Evolutionary conservation across 2,329 filamentous ascomycete species (phyloP).

Genomic region (Parastagonospora avenae): DNA sequence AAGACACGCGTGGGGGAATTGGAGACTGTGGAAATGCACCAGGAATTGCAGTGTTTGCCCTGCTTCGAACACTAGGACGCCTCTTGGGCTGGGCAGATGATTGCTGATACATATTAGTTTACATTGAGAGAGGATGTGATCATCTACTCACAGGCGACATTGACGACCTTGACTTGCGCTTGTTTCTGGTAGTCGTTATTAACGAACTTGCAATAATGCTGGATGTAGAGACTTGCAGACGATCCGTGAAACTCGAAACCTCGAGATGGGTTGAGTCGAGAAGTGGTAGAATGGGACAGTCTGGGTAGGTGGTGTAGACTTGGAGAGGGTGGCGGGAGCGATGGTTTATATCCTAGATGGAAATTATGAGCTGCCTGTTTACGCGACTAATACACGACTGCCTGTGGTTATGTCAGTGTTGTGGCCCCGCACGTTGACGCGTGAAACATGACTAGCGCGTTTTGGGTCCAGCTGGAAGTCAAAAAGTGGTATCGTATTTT

Average conservation of each 20-base stretch:
- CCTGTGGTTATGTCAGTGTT: not conserved
- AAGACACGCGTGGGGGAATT: not conserved
- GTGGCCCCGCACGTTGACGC: not conserved
- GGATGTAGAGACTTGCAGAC: not conserved
- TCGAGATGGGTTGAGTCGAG: not conserved
- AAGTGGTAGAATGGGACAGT: not conserved
- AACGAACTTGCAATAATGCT: not conserved
- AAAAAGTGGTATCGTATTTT: conserved; percentile 3
- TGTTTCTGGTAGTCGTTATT: not conserved
- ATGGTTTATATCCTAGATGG: not conserved
- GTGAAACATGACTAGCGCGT: not conserved
- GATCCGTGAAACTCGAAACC: not conserved
- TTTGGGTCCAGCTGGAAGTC: not conserved
- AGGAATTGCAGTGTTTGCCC: not conserved
- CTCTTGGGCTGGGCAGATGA: not conserved
- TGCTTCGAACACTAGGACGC: not conserved
- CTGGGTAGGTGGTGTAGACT: not conserved
- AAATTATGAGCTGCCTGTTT: not conserved
- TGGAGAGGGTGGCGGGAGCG: not conserved
- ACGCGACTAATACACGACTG: conserved; percentile 3
- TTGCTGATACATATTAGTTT: not conserved
- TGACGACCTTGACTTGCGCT: not conserved
- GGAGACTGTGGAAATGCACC: not conserved
- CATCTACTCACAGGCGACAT: not conserved
- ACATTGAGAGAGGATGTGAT: not conserved